Conservation (phyloP, 805 yeast species). For the Hanseniaspora thailandica region DNA sequence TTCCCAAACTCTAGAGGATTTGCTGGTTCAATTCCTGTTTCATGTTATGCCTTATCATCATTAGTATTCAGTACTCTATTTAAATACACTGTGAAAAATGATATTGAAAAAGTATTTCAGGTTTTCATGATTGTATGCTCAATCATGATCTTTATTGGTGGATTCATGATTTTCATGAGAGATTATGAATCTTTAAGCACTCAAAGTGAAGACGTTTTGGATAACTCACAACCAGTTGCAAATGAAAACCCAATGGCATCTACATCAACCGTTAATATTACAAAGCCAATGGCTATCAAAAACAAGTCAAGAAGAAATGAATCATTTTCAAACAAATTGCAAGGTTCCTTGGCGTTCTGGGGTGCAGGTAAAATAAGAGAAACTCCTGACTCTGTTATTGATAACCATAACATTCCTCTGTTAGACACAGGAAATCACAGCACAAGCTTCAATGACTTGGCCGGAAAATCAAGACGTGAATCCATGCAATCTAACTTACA, state of each 20-base stretch:
- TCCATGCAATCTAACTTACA: neutral
- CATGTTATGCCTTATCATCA: slow-evolving; percentile 62
- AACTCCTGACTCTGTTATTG: slow-evolving; percentile 7
- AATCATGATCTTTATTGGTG: slow-evolving; percentile 26
- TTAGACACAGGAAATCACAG: neutral
- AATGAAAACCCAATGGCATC: neutral
- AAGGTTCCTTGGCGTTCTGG: slow-evolving; percentile 24
- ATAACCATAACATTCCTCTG: neutral
- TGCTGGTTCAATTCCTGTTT: slow-evolving; percentile 58
- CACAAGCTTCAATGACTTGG: neutral
- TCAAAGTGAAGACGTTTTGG: neutral
- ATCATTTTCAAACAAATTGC: slow-evolving; percentile 23
- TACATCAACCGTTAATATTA: neutral
- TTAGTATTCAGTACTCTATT: slow-evolving; percentile 49
- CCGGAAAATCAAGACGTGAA: neutral
- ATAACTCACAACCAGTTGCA: neutral
- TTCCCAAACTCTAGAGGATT: slow-evolving; percentile 62
- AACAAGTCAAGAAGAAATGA: slow-evolving; percentile 17
- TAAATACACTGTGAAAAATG: slow-evolving; percentile 39
- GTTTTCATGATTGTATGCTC: slow-evolving; percentile 46
- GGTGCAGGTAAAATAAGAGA: slow-evolving; percentile 22
- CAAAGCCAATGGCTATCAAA: slow-evolving; percentile 19
- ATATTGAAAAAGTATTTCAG: slow-evolving; percentile 43
- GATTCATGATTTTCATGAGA: slow-evolving; percentile 14
- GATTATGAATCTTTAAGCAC: neutral